Conservation (phyloP, 2,329 filamentous ascomycete genomes). For the Didymella exigua region DNA sequence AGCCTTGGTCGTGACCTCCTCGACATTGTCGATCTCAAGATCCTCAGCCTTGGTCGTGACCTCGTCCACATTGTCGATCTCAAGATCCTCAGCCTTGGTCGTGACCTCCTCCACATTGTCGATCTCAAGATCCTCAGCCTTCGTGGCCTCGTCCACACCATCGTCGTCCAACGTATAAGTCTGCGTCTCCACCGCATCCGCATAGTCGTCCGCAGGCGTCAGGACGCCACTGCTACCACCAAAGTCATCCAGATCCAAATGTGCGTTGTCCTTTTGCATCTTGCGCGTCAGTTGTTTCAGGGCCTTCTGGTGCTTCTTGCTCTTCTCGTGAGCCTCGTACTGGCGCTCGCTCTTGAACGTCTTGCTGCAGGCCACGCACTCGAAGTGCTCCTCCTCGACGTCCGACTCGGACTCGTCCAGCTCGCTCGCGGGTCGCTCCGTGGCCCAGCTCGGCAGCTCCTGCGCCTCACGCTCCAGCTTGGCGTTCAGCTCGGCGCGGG, state of each 20-base stretch:
- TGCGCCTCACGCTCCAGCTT: conserved; percentile 69
- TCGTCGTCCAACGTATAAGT: conserved; percentile 34
- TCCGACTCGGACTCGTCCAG: conserved; percentile 60
- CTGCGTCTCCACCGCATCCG: conserved; percentile 11
- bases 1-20: no score
- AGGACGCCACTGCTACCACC: conserved; percentile 41
- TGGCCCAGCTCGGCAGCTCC: conserved; percentile 76
- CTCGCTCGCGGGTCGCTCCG: conserved; percentile 61
- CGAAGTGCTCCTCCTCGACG: conserved; percentile 58
- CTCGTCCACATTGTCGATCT: no score
- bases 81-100: conserved; percentile 39
- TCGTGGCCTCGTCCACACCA: conserved; percentile 24
- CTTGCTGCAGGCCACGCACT: conserved; percentile 69
- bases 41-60: no score
- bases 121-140: conserved; percentile 23
- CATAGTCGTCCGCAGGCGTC: conserved; percentile 35
- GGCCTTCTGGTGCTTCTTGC: conserved; percentile 93
- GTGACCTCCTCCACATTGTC: conserved; percentile 2
- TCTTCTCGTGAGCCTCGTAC: conserved; percentile 88
- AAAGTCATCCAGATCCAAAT: conserved; percentile 57
- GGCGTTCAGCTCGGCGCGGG: conserved; percentile 79
- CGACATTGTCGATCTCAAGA: no score
- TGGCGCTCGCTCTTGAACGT: conserved; percentile 89
- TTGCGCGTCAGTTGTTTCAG: conserved; percentile 78
- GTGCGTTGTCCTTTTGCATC: conserved; percentile 79